Percentiles rank a stretch among this genome's conserved stretches.
Evolutionary conservation across 371 early-diverging fungal genomes (phyloP).

Genomic region (Saksenaea oblongispora): DNA sequence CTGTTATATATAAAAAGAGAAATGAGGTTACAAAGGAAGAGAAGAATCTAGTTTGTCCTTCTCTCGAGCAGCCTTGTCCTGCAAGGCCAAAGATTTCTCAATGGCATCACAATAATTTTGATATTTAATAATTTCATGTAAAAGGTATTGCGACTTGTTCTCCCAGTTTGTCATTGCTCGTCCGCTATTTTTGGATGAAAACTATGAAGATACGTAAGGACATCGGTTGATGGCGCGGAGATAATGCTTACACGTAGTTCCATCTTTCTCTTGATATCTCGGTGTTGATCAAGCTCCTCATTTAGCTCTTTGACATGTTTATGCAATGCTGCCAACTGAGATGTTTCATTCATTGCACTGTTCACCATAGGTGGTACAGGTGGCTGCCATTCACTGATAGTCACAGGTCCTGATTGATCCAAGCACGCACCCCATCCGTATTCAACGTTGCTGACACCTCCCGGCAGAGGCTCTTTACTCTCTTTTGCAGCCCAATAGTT

Average conservation of each 20-base stretch:
- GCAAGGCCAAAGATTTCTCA: slow-evolving; percentile 60
- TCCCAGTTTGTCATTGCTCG: slow-evolving; percentile 87
- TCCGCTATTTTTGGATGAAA: slow-evolving; percentile 48
- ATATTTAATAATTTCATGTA: slow-evolving; percentile 87
- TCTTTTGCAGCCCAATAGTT: slow-evolving; percentile 94
- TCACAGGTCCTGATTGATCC: slow-evolving; percentile 22
- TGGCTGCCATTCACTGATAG: slow-evolving; percentile 39
- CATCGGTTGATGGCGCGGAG: background rate
- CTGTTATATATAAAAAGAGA: background rate
- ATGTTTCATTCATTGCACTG: slow-evolving; percentile 33
- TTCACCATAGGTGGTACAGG: slow-evolving; percentile 36
- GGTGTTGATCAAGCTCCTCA: slow-evolving; percentile 39
- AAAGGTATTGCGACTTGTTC: slow-evolving; percentile 76
- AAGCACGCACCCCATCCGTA: slow-evolving; percentile 88
- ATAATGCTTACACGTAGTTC: slow-evolving; percentile 24
- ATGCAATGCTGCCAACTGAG: slow-evolving; percentile 33
- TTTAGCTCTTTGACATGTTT: slow-evolving; percentile 33
- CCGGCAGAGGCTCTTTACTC: slow-evolving; percentile 85
- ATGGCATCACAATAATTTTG: slow-evolving; percentile 82
- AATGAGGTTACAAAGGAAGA: background rate
- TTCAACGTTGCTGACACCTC: slow-evolving; percentile 84
- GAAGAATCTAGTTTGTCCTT: background rate
- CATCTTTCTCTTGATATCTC: slow-evolving; percentile 44
- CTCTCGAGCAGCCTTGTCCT: slow-evolving; percentile 29
- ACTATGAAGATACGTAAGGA: slow-evolving; percentile 21